Percentiles rank a stretch among this genome's conserved stretches.
Evolutionary conservation across 805 yeast species (phyloP).

Genomic region (Ogataea parapolymorpha): DNA sequence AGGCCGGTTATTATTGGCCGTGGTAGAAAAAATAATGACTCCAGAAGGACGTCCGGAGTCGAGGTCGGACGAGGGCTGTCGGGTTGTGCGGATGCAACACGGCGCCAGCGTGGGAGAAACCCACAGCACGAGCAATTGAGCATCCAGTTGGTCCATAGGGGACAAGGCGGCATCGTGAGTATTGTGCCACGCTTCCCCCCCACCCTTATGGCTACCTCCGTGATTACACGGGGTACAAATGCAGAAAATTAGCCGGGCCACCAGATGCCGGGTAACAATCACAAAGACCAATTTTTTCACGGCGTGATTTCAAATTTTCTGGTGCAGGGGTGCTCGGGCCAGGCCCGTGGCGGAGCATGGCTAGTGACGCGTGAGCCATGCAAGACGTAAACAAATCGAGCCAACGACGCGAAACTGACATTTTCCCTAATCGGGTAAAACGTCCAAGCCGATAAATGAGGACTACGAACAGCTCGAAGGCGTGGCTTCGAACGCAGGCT

Average conservation of each 20-base stretch:
- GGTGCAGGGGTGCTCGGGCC: neutral
- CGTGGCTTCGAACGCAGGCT: too few relatives aligned
- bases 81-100: neutral
- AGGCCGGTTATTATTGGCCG: constrained; percentile 5
- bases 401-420: constrained; percentile 8
- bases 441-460: neutral
- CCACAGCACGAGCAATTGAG: too few relatives aligned
- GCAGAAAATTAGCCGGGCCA: neutral
- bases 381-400: constrained; percentile 8
- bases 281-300: too few relatives aligned
- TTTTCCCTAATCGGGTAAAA: constrained; percentile 6
- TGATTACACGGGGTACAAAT: neutral
- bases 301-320: neutral
- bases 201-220: constrained; percentile 2
- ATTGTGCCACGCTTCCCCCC: neutral
- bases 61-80: constrained; percentile 6
- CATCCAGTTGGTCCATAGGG: too few relatives aligned
- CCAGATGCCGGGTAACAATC: constrained; percentile 1
- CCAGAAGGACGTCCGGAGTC: constrained; percentile 6
- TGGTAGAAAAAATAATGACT: constrained; percentile 6
- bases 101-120: too few relatives aligned
- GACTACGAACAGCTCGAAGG: too few relatives aligned
- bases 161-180: too few relatives aligned
- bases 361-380: constrained; percentile 10
- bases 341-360: neutral